Conservation (phyloP, 305 asterid genomes). For the Fraxinus dipetala region DNA sequence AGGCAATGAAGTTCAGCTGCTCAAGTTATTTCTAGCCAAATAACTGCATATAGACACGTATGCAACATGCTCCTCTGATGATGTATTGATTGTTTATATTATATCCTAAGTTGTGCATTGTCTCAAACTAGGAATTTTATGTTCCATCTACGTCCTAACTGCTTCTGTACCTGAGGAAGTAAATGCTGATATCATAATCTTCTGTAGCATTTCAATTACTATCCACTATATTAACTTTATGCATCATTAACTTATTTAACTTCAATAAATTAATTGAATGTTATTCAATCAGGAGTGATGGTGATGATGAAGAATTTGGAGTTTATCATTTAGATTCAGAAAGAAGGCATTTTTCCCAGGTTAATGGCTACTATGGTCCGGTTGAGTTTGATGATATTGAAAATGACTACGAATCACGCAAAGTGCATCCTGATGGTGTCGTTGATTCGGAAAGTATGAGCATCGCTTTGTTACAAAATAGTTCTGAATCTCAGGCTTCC, state of each 20-base stretch:
- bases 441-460: slow-evolving; percentile 44
- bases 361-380: slow-evolving; percentile 55
- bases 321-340: slow-evolving; percentile 45
- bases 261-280: not conserved
- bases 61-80: slow-evolving; percentile 1
- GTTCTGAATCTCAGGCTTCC: slow-evolving; percentile 42
- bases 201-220: slow-evolving; percentile 2
- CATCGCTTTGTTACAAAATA: slow-evolving; percentile 38
- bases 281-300: slow-evolving; percentile 62
- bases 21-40: slow-evolving; percentile 8
- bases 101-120: not conserved
- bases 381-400: slow-evolving; percentile 49
- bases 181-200: slow-evolving; percentile 9
- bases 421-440: slow-evolving; percentile 63
- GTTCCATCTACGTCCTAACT: slow-evolving; percentile 10
- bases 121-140: slow-evolving; percentile 2
- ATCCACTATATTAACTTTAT: not conserved
- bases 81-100: slow-evolving; percentile 10
- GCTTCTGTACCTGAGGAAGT: slow-evolving; percentile 5
- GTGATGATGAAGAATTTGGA: slow-evolving; percentile 67
- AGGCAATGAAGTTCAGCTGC: not conserved
- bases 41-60: not conserved
- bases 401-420: slow-evolving; percentile 46
- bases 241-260: not conserved
- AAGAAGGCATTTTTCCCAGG: slow-evolving; percentile 46